Base-by-base conservation (phyloP, 441 rosid genomes). In the Populus hybrid region DNA sequence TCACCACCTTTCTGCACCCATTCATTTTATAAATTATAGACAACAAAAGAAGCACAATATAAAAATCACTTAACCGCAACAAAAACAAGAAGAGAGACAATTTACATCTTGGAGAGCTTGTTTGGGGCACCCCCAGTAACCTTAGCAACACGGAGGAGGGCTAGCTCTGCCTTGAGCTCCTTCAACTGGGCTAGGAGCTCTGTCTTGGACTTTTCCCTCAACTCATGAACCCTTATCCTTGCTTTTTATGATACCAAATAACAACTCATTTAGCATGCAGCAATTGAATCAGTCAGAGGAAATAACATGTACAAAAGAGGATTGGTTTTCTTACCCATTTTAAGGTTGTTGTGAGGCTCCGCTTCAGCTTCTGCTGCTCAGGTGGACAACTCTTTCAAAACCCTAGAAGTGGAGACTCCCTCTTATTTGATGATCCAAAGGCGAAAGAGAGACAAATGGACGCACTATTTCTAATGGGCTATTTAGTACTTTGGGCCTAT, bases 121-220 rank as follows among this genome's bases (percentile, higher is more conserved):
- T 94, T 90, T 5, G 97, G 94, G 20, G 99, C 97, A 53, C 99
- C 99, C 4, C 98, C 98, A 61, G 99, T 94, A 82, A 95, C 99
- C 86, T 95, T 92, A 2, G 98, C 98, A 56, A 94, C 98, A 59
- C 98, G 98, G 75, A 95, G 98, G 74, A 90, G 94, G 23, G 99
- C 90, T 18, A 95, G 91, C 88, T 95, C 98, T 12, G 94, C 90
- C 75, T 92, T 95, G 7, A 95, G 90, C 18, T 95, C 98, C 87
- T 92, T 94, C 79, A 91, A 73, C 83, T 94, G 98, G 79, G 28
- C 86, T 85, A 89, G 85, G 4, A 94, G 84, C 63, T 92, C 97
- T 11, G 76, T 56, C 93, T 94, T 95, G 66, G 97, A 79, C 84
- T 93, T 92, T 71, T 86, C 88, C 84, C 98, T 92, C 75, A 94